phyloP scores from a whole-genome alignment of 2,329 filamentous ascomycete genomes.

The Diaporthe humulicola region DNA sequence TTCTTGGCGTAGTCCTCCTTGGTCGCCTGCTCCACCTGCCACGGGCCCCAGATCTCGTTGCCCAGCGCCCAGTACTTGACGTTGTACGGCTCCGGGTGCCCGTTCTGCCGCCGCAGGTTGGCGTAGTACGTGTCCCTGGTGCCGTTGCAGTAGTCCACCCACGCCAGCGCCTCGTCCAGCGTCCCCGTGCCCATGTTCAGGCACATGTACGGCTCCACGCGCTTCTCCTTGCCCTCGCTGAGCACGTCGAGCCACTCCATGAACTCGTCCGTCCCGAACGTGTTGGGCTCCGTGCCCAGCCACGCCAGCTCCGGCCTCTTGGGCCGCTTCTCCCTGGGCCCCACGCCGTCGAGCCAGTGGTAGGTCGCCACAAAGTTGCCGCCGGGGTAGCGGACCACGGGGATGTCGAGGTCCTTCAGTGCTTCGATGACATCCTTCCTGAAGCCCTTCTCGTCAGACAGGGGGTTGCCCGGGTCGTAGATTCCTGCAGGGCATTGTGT shows the following conservation, averaged over 20 bases:
- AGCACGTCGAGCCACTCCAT: constrained; percentile 83
- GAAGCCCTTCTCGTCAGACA: constrained; percentile 83
- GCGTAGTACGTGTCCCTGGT: constrained; percentile 84
- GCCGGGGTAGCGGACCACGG: constrained; percentile 84
- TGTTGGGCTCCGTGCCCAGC: constrained; percentile 81
- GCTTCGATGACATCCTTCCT: constrained; percentile 83
- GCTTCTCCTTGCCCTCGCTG: constrained; percentile 69
- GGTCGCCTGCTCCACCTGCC: constrained; percentile 77
- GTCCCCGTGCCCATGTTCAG: constrained; percentile 86
- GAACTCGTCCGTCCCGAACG: constrained; percentile 90
- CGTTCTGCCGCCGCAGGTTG: constrained; percentile 82
- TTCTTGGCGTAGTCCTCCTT: constrained; percentile 78
- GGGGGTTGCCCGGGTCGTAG: constrained; percentile 80
- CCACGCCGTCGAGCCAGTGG: constrained; percentile 85
- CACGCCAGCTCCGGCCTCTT: constrained; percentile 80
- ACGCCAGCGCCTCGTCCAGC: constrained; percentile 71
- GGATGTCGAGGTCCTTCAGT: constrained; percentile 79
- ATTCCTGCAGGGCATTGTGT: constrained; percentile 55
- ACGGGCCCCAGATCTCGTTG: constrained; percentile 79
- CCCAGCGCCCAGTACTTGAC: constrained; percentile 90
- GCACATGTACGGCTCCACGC: constrained; percentile 83
- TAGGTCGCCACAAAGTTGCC: constrained; percentile 90
- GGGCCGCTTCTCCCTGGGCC: constrained; percentile 78
- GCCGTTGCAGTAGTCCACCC: constrained; percentile 90
- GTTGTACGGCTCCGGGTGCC: constrained; percentile 81